A percentile compares a stretch with the other conserved stretches of the same genome.
Conservation (phyloP, 345 rosid species). For the Gynandropsis gynandra region DNA sequence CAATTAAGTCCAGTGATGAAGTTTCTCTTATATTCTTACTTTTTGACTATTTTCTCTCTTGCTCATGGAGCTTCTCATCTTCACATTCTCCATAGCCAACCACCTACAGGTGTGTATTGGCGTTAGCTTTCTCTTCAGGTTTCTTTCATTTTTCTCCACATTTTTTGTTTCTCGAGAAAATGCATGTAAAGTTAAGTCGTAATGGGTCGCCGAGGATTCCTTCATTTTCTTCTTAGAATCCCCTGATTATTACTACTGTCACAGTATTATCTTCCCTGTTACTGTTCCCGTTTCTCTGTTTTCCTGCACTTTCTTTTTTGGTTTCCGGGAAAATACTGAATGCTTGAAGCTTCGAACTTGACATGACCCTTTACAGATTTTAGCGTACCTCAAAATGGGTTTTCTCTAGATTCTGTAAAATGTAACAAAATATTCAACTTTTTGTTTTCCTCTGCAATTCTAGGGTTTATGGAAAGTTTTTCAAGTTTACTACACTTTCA, state of each 20-base stretch:
- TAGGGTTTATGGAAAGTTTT: constrained; percentile 10
- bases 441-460: neutral
- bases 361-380: neutral
- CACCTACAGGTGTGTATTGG: constrained; percentile 43
- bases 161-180: constrained; percentile 9
- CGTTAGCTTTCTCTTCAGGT: constrained; percentile 1
- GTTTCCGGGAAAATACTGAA: constrained; percentile 21
- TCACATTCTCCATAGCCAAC: constrained; percentile 32
- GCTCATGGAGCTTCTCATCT: constrained; percentile 38
- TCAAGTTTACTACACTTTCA: constrained; percentile 5
- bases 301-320: constrained; percentile 20
- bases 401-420: constrained; percentile 2
- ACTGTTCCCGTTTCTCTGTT: neutral
- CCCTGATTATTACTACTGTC: too few relatives aligned
- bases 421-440: neutral
- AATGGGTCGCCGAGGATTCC: neutral
- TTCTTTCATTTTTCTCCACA: constrained; percentile 4
- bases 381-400: constrained; percentile 5
- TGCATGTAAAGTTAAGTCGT: neutral
- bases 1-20: constrained; percentile 21
- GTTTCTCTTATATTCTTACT: constrained; percentile 24
- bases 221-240: too few relatives aligned
- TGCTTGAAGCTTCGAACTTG: constrained; percentile 6
- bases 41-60: constrained; percentile 26
- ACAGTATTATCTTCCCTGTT: neutral